Percentiles rank a stretch among this genome's conserved stretches.
These are phyloP conservation scores for Metschnikowia sp. DNA, from an alignment of 805 yeast species.

Conservation along the genomic window DNA sequence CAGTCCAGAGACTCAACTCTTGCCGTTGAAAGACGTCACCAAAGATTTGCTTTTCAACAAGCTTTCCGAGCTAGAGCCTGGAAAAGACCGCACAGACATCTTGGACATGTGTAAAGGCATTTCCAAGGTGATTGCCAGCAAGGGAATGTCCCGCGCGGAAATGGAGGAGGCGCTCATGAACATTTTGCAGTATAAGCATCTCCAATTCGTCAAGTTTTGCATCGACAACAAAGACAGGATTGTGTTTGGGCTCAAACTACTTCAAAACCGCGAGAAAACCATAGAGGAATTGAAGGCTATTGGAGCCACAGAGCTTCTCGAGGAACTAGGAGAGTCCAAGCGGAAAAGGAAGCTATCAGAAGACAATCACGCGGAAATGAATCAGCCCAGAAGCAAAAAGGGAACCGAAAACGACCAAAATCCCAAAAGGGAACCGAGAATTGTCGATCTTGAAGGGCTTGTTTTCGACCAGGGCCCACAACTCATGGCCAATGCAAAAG, in stretches of 20 bases:
- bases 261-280: constrained; percentile 29
- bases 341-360: constrained; percentile 9
- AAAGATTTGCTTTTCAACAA: constrained; percentile 20
- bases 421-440: constrained; percentile 40
- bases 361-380: not conserved
- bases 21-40: constrained; percentile 12
- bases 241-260: constrained; percentile 52
- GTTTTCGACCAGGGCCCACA: constrained; percentile 72
- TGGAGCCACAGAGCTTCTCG: constrained; percentile 40
- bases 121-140: constrained; percentile 36
- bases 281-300: constrained; percentile 43
- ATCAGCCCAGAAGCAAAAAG: constrained; percentile 6
- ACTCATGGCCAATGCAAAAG: constrained; percentile 60
- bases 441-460: constrained; percentile 61
- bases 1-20: not conserved
- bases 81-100: constrained; percentile 39
- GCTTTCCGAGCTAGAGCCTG: constrained; percentile 32
- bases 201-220: constrained; percentile 47
- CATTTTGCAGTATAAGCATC: constrained; percentile 49
- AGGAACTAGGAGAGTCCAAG: constrained; percentile 35
- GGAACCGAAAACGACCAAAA: not conserved
- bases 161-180: constrained; percentile 55
- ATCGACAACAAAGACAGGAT: constrained; percentile 50
- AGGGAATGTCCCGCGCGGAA: constrained; percentile 34
- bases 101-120: constrained; percentile 38